Conservation (phyloP, 805 yeast species). For the Myxozyma neotropica region DNA sequence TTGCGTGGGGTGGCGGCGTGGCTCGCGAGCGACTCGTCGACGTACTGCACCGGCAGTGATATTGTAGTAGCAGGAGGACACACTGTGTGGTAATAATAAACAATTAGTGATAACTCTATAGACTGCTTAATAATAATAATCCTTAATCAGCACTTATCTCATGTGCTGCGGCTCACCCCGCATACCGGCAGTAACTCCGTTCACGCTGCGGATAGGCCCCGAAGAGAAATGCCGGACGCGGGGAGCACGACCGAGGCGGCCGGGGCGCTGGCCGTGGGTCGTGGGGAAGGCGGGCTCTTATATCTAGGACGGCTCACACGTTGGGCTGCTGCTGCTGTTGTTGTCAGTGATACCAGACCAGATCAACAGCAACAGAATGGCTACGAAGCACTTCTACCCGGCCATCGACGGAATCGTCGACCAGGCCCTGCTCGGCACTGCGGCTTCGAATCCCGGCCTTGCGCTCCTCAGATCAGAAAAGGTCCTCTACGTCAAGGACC, state of each 20-base stretch:
- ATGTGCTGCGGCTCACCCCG: not conserved
- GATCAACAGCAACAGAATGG: slow-evolving; percentile 34
- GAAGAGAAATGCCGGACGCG: not conserved
- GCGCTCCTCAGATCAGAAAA: slow-evolving; percentile 58
- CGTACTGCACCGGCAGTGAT: slow-evolving; percentile 68
- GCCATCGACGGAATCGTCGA: slow-evolving; percentile 44
- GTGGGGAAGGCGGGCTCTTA: too few relatives aligned
- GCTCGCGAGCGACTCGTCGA: slow-evolving; percentile 68
- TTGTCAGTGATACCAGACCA: too few relatives aligned
- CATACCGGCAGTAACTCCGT: slow-evolving; percentile 5
- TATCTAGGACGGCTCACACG: too few relatives aligned
- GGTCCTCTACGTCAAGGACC: slow-evolving; percentile 37
- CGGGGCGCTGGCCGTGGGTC: not conserved
- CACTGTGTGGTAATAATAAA: slow-evolving; percentile 18
- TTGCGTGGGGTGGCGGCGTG: slow-evolving; percentile 67
- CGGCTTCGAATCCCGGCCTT: slow-evolving; percentile 48
- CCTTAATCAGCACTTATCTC: too few relatives aligned
- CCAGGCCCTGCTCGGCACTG: slow-evolving; percentile 46
- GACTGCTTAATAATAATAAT: too few relatives aligned
- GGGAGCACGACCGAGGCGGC: not conserved
- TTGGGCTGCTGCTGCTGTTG: too few relatives aligned
- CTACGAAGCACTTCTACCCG: slow-evolving; percentile 51
- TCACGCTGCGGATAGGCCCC: not conserved
- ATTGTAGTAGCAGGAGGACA: slow-evolving; percentile 70
- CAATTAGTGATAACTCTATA: not conserved